Percentiles rank a stretch among this genome's conserved stretches.
These are phyloP conservation scores for Blastomyces percursus DNA, from an alignment of 2,329 filamentous ascomycete genomes.

Conservation along the genomic window DNA sequence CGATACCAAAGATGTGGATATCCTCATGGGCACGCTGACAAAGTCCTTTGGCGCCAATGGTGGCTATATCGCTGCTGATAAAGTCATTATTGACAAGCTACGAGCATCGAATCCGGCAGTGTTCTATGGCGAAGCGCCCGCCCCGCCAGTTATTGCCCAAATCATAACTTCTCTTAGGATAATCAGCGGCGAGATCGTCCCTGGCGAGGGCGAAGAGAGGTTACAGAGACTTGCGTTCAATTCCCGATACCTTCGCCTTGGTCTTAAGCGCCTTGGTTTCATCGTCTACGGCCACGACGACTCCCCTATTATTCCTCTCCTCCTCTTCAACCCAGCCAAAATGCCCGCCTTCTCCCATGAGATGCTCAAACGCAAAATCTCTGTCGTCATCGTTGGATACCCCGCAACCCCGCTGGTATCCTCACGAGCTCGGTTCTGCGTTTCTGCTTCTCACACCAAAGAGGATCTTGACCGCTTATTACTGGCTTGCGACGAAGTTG, in stretches of 20 bases:
- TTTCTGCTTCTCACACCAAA: constrained; percentile 94
- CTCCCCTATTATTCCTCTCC: constrained; percentile 87
- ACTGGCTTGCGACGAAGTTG: constrained; percentile 81
- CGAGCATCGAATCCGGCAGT: constrained; percentile 75
- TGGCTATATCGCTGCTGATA: constrained; percentile 84
- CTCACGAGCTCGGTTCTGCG: constrained; percentile 88
- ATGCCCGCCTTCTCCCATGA: constrained; percentile 98
- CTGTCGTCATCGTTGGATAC: constrained; percentile 93
- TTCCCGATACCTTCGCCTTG: constrained; percentile 92
- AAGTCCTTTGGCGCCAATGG: constrained; percentile 98
- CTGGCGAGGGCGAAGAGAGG: constrained; percentile 89
- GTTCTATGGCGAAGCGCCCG: constrained; percentile 74
- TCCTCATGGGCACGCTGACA: constrained; percentile 95
- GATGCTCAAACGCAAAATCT: constrained; percentile 96
- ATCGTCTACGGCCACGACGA: constrained; percentile 98
- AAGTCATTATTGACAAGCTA: constrained; percentile 85
- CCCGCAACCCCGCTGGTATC: constrained; percentile 92
- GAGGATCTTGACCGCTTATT: constrained; percentile 89
- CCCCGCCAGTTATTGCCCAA: constrained; percentile 80
- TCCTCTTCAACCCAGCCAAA: constrained; percentile 97
- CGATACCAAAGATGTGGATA: constrained; percentile 76
- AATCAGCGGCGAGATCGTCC: constrained; percentile 76
- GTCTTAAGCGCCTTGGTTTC: constrained; percentile 89
- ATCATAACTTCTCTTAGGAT: constrained; percentile 78
- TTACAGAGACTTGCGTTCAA: constrained; percentile 96